These are phyloP conservation scores for Eutrema salsugineum DNA, from an alignment of 441 rosid genomes.

Conservation along the genomic window DNA sequence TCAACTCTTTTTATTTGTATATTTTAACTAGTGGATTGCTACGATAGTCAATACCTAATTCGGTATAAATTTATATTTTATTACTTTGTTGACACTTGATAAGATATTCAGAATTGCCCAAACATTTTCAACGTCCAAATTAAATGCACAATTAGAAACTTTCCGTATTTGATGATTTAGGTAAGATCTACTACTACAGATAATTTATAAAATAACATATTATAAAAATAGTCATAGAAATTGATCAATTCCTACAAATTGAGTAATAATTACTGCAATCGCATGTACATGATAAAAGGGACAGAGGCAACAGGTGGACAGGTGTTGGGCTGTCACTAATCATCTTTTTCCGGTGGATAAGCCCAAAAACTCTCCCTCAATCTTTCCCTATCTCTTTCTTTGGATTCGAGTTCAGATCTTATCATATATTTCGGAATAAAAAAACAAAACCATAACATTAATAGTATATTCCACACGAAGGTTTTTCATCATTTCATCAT, in stretches of 20 bases:
- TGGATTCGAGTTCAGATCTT: constrained; percentile 14
- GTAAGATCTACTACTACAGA: constrained; percentile 4
- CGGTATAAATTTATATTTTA: neutral
- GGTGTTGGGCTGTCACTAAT: constrained; percentile 24
- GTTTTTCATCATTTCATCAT: too few relatives aligned
- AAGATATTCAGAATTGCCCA: neutral
- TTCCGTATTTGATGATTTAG: constrained; percentile 7
- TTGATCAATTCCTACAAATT: neutral
- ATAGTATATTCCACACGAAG: too few relatives aligned
- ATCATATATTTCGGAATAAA: neutral
- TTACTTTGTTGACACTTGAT: neutral
- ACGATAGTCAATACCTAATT: constrained; percentile 14
- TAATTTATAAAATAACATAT: neutral
- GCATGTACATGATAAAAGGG: constrained; percentile 23
- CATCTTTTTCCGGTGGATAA: constrained; percentile 25
- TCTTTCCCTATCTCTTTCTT: constrained; percentile 6
- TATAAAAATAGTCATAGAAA: constrained; percentile 8
- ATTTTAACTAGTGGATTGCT: neutral
- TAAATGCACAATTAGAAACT: constrained; percentile 18
- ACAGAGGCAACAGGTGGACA: constrained; percentile 22
- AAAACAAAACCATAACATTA: too few relatives aligned
- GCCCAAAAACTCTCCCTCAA: constrained; percentile 3
- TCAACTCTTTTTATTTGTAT: neutral
- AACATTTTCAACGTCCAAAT: constrained; percentile 16
- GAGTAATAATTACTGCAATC: constrained; percentile 4